Evolutionary conservation across 306 rosid species (phyloP).

Genomic region (Gynostemma pentaphyllum): DNA sequence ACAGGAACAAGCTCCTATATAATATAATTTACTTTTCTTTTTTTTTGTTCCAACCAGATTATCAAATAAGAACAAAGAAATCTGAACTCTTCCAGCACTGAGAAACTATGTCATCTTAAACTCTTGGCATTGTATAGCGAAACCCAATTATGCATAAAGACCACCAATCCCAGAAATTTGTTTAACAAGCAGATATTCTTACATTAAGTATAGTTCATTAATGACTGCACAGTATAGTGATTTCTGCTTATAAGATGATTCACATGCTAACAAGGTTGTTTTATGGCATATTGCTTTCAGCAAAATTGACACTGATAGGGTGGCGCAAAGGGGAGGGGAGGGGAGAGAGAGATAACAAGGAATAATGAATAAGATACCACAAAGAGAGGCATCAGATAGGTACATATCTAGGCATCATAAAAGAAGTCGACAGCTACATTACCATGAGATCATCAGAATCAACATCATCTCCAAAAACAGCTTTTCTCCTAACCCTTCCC

Average conservation of each 20-base stretch:
- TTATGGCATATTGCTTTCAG: neutral
- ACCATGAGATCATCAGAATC: constrained; percentile 46
- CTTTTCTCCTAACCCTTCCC: constrained; percentile 74
- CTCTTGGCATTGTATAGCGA: neutral
- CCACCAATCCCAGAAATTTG: neutral
- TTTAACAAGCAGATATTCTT: neutral
- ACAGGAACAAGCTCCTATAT: neutral
- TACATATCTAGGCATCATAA: neutral
- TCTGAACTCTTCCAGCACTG: neutral
- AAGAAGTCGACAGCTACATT: neutral
- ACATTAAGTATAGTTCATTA: neutral
- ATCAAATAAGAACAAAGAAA: no score
- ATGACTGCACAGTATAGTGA: neutral
- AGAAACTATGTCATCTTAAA: neutral
- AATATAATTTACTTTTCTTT: no score
- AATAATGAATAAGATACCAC: neutral
- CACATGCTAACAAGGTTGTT: neutral
- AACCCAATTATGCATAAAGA: neutral
- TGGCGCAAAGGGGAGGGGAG: neutral
- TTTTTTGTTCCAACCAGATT: no score
- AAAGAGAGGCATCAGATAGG: neutral
- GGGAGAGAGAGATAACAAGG: neutral
- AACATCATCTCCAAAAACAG: constrained; percentile 44
- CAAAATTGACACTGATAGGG: neutral
- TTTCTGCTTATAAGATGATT: neutral